Percentiles rank a stretch among this genome's conserved stretches.
Conservation (phyloP, 108 stramenopile genomes). For the Nitzschia sp. region DNA sequence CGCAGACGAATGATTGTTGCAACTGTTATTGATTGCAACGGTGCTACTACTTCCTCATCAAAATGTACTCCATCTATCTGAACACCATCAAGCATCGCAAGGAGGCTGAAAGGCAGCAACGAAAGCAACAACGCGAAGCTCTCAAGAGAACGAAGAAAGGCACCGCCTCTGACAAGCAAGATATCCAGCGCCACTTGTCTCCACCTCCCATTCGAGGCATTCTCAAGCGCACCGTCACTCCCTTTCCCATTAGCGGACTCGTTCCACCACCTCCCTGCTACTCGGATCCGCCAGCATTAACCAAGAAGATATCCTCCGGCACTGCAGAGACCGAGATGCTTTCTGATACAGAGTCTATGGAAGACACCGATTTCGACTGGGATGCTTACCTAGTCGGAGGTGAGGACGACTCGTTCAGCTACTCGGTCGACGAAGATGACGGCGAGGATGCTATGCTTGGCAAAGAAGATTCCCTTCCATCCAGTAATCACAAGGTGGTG, state of each 20-base stretch:
- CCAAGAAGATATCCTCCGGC: not conserved
- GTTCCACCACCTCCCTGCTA: not conserved
- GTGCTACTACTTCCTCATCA: too few species aligned
- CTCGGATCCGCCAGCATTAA: not conserved
- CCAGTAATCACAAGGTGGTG: not conserved
- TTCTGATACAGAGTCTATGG: not conserved
- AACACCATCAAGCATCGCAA: not conserved
- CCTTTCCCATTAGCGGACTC: not conserved
- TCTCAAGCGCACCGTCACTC: not conserved
- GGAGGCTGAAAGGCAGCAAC: too few species aligned
- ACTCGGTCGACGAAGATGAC: not conserved
- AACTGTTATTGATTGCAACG: too few species aligned
- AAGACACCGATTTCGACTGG: slow-evolving; percentile 3
- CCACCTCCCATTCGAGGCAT: too few species aligned
- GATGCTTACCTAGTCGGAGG: not conserved
- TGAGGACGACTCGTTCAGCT: not conserved
- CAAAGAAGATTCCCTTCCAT: not conserved
- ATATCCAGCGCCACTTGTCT: too few species aligned
- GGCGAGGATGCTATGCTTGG: not conserved
- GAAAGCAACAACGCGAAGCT: too few species aligned
- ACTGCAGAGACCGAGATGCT: not conserved
- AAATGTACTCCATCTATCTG: slow-evolving; percentile 3
- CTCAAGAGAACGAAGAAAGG: too few species aligned
- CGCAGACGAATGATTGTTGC: too few species aligned
- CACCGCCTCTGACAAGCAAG: too few species aligned